These are phyloP conservation scores for Thuja plicata DNA, from an alignment of 83 land plant species.

Conservation along the genomic window DNA sequence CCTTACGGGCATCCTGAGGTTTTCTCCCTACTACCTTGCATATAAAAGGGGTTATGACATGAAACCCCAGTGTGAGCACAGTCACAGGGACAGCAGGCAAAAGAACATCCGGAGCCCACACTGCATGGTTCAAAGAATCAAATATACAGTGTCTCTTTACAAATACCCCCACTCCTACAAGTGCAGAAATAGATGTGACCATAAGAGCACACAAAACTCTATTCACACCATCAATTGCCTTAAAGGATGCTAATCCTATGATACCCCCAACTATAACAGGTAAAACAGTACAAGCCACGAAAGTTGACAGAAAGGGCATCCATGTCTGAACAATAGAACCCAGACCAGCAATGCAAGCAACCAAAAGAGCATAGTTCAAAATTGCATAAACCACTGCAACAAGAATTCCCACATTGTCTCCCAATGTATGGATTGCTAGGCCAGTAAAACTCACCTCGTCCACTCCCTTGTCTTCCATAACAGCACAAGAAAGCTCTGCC, in stretches of 20 bases:
- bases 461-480: no score
- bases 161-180: no score
- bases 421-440: constrained; percentile 44
- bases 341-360: no score
- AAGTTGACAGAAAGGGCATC: constrained; percentile 26
- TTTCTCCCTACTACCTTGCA: constrained; percentile 53
- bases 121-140: neutral
- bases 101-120: constrained; percentile 39
- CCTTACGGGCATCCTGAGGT: constrained; percentile 43
- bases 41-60: constrained; percentile 73
- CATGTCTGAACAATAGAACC: constrained; percentile 27
- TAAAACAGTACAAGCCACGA: constrained; percentile 30
- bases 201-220: no score
- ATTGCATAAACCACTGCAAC: no score
- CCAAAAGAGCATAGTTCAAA: no score
- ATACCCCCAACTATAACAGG: constrained; percentile 30
- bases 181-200: no score
- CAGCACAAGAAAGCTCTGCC: no score
- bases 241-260: neutral
- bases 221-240: no score
- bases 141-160: constrained; percentile 26
- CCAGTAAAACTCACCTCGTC: constrained; percentile 12
- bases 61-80: constrained; percentile 26
- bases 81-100: constrained; percentile 12
- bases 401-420: constrained; percentile 36